These are phyloP conservation scores for Kwoniella shivajii DNA, from an alignment of 1,284 basidiomycete species.

Conservation along the genomic window DNA sequence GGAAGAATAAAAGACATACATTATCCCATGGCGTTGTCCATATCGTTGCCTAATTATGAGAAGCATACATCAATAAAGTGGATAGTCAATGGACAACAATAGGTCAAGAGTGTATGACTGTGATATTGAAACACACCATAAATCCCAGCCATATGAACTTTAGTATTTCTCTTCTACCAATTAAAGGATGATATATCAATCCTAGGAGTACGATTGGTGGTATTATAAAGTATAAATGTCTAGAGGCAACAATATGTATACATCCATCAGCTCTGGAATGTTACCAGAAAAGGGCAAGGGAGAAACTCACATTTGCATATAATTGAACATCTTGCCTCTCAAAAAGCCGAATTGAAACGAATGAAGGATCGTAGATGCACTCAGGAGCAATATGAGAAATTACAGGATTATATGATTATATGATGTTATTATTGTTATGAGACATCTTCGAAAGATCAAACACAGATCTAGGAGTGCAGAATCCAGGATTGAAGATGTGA, in stretches of 20 bases:
- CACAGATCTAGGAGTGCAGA: no score
- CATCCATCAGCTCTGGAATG: no score
- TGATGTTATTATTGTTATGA: no score
- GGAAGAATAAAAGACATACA: conserved; percentile 22
- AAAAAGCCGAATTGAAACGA: no score
- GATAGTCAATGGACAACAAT: background rate
- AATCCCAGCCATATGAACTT: conserved; percentile 39
- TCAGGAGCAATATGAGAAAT: no score
- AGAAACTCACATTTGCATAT: conserved; percentile 33
- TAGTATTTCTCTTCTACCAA: conserved; percentile 40
- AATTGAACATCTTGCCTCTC: conserved; percentile 28
- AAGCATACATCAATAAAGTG: background rate
- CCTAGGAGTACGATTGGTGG: conserved; percentile 38
- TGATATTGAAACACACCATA: conserved; percentile 32
- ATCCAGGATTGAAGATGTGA: no score
- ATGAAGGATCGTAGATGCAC: no score
- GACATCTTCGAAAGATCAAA: no score
- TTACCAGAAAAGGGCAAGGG: no score
- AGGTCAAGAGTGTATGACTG: background rate
- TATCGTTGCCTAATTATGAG: conserved; percentile 33
- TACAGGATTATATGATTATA: no score
- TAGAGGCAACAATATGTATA: conserved; percentile 8
- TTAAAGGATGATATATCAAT: conserved; percentile 33
- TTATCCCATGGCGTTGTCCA: conserved; percentile 51
- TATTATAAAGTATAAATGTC: conserved; percentile 38